Evolutionary conservation across 441 rosid species (phyloP), one percentile per base, ranked within the genome.

Genomic region (Capsella rubella): DNA sequence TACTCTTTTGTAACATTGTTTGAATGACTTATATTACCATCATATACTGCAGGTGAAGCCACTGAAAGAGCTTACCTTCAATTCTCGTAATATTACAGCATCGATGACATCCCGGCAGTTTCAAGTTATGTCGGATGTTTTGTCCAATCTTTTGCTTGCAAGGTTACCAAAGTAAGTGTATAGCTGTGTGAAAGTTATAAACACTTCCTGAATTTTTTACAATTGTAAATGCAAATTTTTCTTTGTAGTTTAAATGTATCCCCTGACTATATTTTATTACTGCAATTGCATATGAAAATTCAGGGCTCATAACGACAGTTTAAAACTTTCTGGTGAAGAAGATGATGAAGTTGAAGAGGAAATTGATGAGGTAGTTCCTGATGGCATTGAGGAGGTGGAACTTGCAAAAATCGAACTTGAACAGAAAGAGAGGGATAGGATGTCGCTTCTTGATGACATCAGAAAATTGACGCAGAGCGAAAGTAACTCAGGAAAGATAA

Each of bases 51-150:
- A 95, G 99, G 86, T 96, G 86, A 96, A 96, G 88, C 98, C 99
- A 65, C 84, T 96, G 72, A 93, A 96, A 82, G 99, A 96, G 87
- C 97, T 96, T 57, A 81, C 87, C 34, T 96, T 96, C 89, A 91
- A 86, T 78, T 89, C 97, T 60, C 85, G 73, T 34, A 88, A 91
- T 72, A 93, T 96, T 82, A 86, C 87, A 40, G 99, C 99, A 58
- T 81, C 98, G 39, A 96, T 96, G 99, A 96, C 98, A 51, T 90
- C 99, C 71, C 98, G 97, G 65, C 99, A 96, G 84, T 96, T 93
- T 82, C 98, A 91, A 78, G 97, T 96, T 78, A 91, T 96, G 97
- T 77, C 86, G 78, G 97, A 93, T 84, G 99, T 96, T 81, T 82
- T 96, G 90, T 87, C 92, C 70, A 93, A 96, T 85, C 98, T 96